Evolutionary conservation across 2,329 filamentous ascomycete species (phyloP).

Genomic region (Botrytis fragariae): DNA sequence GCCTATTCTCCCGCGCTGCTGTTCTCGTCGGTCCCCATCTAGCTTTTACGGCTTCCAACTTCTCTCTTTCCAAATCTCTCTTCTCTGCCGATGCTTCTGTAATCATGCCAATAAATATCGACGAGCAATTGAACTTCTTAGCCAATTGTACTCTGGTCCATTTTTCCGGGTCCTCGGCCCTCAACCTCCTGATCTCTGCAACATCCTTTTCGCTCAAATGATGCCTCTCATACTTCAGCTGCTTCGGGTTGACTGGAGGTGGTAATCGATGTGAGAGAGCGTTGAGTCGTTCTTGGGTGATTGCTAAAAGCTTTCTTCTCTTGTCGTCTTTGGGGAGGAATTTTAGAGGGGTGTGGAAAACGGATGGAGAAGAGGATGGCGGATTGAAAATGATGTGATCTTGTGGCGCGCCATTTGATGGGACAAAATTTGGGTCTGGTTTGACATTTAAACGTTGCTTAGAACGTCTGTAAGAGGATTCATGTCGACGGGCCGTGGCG

Average conservation of each 20-base stretch:
- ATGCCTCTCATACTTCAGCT: conserved; percentile 38
- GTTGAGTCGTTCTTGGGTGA: conserved; percentile 28
- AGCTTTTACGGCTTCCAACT: conserved; percentile 49
- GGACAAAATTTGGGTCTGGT: conserved; percentile 59
- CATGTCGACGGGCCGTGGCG: conserved; percentile 33
- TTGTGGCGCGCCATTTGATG: conserved; percentile 38
- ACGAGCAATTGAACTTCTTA: conserved; percentile 54
- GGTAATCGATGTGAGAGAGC: conserved; percentile 27
- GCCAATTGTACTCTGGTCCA: conserved; percentile 57
- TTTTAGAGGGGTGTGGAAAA: conserved; percentile 63
- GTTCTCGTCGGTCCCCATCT: conserved; percentile 57
- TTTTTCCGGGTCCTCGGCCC: conserved; percentile 50
- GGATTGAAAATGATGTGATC: conserved; percentile 57
- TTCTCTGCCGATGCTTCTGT: conserved; percentile 49
- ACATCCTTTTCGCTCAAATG: conserved; percentile 56
- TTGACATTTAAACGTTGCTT: conserved; percentile 48
- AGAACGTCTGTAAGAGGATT: conserved; percentile 39
- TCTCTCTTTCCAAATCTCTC: conserved; percentile 45
- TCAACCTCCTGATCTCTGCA: conserved; percentile 57
- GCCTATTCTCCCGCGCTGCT: conserved; percentile 54
- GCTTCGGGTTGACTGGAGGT: conserved; percentile 29
- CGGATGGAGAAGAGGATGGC: conserved; percentile 53
- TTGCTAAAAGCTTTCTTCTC: conserved; percentile 33
- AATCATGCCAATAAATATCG: conserved; percentile 58
- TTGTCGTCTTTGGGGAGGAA: conserved; percentile 55